These are phyloP conservation scores for Orbilia ellipsospora DNA, from an alignment of 2,329 filamentous ascomycete species.

Conservation along the genomic window DNA sequence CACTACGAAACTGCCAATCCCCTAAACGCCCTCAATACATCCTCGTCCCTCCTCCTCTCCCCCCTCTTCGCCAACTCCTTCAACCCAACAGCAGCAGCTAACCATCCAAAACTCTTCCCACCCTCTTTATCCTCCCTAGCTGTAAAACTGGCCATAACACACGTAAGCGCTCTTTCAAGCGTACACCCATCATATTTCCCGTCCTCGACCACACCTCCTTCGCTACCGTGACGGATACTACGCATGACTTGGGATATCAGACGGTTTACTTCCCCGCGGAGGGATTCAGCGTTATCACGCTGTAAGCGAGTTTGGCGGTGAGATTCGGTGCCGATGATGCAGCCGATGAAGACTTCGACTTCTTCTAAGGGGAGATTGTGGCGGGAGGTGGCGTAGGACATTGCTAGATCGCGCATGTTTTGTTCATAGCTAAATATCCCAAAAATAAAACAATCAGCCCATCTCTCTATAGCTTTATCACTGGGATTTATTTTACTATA, in stretches of 20 bases:
- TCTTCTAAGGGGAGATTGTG: slow-evolving; percentile 64
- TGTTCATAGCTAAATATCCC: slow-evolving; percentile 66
- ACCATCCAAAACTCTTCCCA: slow-evolving; percentile 68
- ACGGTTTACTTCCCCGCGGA: slow-evolving; percentile 64
- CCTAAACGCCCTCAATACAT: not conserved
- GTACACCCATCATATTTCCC: slow-evolving; percentile 61
- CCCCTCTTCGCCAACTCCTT: slow-evolving; percentile 64
- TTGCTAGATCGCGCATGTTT: slow-evolving; percentile 66
- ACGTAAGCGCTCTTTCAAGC: slow-evolving; percentile 66
- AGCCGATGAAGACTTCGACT: slow-evolving; percentile 70
- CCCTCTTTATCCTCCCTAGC: slow-evolving; percentile 58
- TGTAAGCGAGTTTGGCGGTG: slow-evolving; percentile 62
- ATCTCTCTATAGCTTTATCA: not conserved
- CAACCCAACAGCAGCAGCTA: slow-evolving; percentile 67
- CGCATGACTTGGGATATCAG: slow-evolving; percentile 63
- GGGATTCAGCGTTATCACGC: slow-evolving; percentile 63
- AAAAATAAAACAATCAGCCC: not conserved
- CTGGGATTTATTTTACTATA: too few relatives aligned
- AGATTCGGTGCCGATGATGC: slow-evolving; percentile 66
- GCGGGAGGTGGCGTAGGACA: slow-evolving; percentile 63
- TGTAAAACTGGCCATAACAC: slow-evolving; percentile 57
- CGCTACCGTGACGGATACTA: slow-evolving; percentile 64
- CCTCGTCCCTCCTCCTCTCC: slow-evolving; percentile 41
- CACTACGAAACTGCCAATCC: not conserved
- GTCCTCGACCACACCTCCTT: slow-evolving; percentile 56